Evolutionary conservation across 1,139 yeast species (phyloP).

Genomic region (Taiozyma sp.): DNA sequence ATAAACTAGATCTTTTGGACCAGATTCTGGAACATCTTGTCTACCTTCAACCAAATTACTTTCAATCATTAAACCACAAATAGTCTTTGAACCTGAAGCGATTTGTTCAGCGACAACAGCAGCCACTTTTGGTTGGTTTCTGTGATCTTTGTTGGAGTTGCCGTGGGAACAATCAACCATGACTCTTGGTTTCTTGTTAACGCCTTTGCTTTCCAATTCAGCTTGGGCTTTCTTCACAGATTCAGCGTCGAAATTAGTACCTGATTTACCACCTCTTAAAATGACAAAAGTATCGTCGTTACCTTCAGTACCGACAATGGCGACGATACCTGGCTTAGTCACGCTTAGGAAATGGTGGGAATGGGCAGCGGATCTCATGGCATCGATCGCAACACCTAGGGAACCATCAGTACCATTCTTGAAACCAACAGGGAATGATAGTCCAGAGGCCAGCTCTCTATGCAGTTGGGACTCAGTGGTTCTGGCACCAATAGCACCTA

Average conservation of each 20-base stretch:
- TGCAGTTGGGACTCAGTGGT: slow-evolving; percentile 97
- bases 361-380: slow-evolving; percentile 86
- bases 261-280: slow-evolving; percentile 90
- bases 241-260: slow-evolving; percentile 82
- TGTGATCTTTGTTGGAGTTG: slow-evolving; percentile 84
- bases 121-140: slow-evolving; percentile 91
- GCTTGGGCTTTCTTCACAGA: slow-evolving; percentile 67
- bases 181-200: slow-evolving; percentile 57
- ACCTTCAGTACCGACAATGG: slow-evolving; percentile 94
- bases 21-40: slow-evolving; percentile 81
- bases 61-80: slow-evolving; percentile 97
- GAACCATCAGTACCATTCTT: slow-evolving; percentile 97
- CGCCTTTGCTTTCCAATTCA: slow-evolving; percentile 57
- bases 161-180: slow-evolving; percentile 99
- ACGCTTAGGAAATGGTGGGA: slow-evolving; percentile 94
- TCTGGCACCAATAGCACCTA: slow-evolving; percentile 98
- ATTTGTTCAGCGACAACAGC: slow-evolving; percentile 74
- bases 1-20: slow-evolving; percentile 70
- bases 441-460: slow-evolving; percentile 92
- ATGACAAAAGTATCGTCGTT: slow-evolving; percentile 88
- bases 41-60: slow-evolving; percentile 88
- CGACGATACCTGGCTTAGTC: slow-evolving; percentile 92
- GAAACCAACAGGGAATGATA: slow-evolving; percentile 96
- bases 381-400: slow-evolving; percentile 88
- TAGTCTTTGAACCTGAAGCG: slow-evolving; percentile 64